Evolutionary conservation across 2,329 filamentous ascomycete genomes (phyloP), one percentile per base, ranked within the genome.

Genomic region (Graphium sp.): DNA sequence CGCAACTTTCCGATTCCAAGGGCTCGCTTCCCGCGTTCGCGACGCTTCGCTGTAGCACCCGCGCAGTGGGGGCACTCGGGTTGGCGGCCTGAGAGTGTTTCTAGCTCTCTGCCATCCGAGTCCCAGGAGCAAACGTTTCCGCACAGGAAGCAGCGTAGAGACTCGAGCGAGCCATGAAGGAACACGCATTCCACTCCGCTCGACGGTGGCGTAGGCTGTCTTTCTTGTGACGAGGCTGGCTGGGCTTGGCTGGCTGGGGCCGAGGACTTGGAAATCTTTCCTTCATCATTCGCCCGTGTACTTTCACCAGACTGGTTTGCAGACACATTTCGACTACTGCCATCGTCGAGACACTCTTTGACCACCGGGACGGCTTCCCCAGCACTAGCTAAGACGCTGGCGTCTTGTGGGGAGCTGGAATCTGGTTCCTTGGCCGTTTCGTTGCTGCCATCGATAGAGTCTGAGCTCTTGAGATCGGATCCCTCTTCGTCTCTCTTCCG

Each of bases 51-150:
- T 3, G 70, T 73, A 4, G 73, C 68, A 2, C 62, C 64, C 4
- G 60, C 62, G 39, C 76, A 82, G 27, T 66, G 63, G 18, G 73
- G 71, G 35, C 75, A 82, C 27, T 68, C 64, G 0, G 76, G 75
- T 32, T 78, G 74, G 26, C 65, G 61, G 3, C 75, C 76, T 2
- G 61, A 63, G 34, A 78, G 50, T 3, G 68, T 73, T 32, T 67
- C 61, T 2, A 55, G 43, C 28, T 70, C 63, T 21, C 66, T 57
- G 4, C 56, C 56, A 3, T 56, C 56, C 14, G 68, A 61, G 29
- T 74, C 68, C 71, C 71, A 76, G 2, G 62, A 58, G 22, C 60
- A 64, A 5, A 66, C 55, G 22, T 60, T 60, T 1, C 60, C 60
- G 34, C 71, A 76, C 1, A 67, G 55, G 32, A 72, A 72, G 42